Conservation (phyloP, 805 yeast species). For the Saturnispora besseyi region DNA sequence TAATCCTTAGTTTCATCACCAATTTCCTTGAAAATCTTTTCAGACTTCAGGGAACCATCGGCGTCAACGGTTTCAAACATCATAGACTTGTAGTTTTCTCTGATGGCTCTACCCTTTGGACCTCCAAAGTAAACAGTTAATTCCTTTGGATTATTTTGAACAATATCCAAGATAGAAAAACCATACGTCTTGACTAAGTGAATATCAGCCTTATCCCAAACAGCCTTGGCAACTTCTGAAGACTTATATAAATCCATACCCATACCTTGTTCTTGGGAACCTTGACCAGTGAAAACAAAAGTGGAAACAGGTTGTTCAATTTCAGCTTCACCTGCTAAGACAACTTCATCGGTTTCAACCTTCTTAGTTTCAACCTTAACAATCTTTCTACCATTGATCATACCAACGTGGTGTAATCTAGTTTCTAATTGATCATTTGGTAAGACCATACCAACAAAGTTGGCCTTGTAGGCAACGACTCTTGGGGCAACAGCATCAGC, state of each 20-base stretch:
- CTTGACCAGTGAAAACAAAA: conserved; percentile 98
- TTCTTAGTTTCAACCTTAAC: conserved; percentile 85
- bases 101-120: conserved; percentile 88
- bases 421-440: conserved; percentile 90
- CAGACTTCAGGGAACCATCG: conserved; percentile 76
- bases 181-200: conserved; percentile 94
- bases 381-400: conserved; percentile 98
- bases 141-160: conserved; percentile 90
- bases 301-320: conserved; percentile 97
- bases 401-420: conserved; percentile 89
- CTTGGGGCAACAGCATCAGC: conserved; percentile 94
- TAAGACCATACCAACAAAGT: conserved; percentile 92
- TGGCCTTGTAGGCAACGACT: conserved; percentile 87
- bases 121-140: conserved; percentile 97
- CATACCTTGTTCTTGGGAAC: conserved; percentile 99
- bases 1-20: conserved; percentile 70
- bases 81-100: conserved; percentile 93
- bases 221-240: conserved; percentile 85
- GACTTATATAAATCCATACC: conserved; percentile 97
- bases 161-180: conserved; percentile 93
- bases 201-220: conserved; percentile 96
- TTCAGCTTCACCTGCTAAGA: conserved; percentile 92
- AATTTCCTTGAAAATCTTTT: conserved; percentile 92
- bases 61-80: conserved; percentile 91
- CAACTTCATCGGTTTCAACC: conserved; percentile 67